Evolutionary conservation across 2,329 filamentous ascomycete genomes (phyloP).

Genomic region (Botryosphaeria dothidea): DNA sequence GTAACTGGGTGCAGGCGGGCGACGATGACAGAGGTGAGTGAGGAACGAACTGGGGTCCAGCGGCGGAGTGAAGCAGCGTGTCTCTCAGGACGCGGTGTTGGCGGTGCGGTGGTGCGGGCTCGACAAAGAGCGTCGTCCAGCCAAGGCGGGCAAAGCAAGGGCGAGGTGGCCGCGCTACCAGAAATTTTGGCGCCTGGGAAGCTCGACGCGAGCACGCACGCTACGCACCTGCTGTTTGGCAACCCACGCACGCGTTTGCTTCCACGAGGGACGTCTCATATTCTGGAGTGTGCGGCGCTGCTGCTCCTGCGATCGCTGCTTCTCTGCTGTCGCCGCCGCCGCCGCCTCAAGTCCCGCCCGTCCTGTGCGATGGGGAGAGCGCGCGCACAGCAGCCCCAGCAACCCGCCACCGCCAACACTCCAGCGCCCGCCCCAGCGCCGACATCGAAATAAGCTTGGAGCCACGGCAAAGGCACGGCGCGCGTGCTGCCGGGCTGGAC

Average conservation of each 20-base stretch:
- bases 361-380: constrained; percentile 2
- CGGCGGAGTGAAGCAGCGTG: constrained; percentile 16
- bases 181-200: constrained; percentile 16
- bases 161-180: constrained; percentile 14
- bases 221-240: too few species aligned
- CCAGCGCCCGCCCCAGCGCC: constrained; percentile 3
- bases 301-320: not conserved
- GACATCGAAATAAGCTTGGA: constrained; percentile 12
- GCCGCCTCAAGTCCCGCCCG: constrained; percentile 1
- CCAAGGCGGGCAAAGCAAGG: constrained; percentile 17
- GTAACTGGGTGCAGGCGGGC: constrained; percentile 12
- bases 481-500: constrained; percentile 1
- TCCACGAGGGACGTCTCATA: not conserved
- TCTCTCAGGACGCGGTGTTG: constrained; percentile 14
- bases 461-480: constrained; percentile 3
- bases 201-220: constrained; percentile 15
- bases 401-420: not conserved
- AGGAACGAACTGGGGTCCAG: constrained; percentile 1
- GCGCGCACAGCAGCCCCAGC: not conserved
- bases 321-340: not conserved
- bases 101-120: constrained; percentile 17
- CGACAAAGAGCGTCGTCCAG: constrained; percentile 15
- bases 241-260: constrained; percentile 7
- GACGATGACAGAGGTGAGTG: not conserved
- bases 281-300: not conserved